phyloP scores from a whole-genome alignment of 177 flowering plant species.

The Vitis hybrid region DNA sequence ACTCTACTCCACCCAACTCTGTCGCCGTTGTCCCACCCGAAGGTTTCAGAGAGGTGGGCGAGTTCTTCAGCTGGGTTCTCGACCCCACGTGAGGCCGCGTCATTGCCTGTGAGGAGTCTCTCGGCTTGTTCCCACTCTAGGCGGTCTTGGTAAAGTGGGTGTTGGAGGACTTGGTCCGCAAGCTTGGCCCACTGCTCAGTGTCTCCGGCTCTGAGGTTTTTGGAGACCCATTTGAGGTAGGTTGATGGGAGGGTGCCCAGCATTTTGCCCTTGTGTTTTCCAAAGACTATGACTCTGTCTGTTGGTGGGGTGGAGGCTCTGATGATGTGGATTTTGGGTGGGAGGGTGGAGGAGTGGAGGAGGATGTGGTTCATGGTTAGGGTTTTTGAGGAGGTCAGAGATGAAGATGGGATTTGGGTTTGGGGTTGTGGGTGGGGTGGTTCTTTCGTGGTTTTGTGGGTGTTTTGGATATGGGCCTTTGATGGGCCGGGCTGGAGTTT shows the following conservation, averaged over 20 bases:
- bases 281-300: conserved; percentile 70
- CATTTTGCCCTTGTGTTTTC: conserved; percentile 77
- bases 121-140: conserved; percentile 79
- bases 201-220: conserved; percentile 60
- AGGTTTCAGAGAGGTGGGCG: conserved; percentile 62
- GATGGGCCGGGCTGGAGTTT: too few relatives aligned
- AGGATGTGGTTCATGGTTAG: not conserved
- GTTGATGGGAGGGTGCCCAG: conserved; percentile 76
- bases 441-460: too few relatives aligned
- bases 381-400: too few relatives aligned
- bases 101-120: conserved; percentile 1
- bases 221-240: conserved; percentile 82
- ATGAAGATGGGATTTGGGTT: too few relatives aligned
- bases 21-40: conserved; percentile 80
- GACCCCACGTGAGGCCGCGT: not conserved
- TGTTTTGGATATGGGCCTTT: too few relatives aligned
- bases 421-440: too few relatives aligned
- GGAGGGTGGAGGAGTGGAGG: conserved; percentile 9
- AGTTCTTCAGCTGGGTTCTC: conserved; percentile 36
- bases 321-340: not conserved
- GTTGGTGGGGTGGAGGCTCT: conserved; percentile 38
- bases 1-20: conserved; percentile 60
- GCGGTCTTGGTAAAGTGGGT: conserved; percentile 74
- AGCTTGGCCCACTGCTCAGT: conserved; percentile 62
- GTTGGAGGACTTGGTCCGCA: conserved; percentile 71